Conservation (phyloP, 139 green algal genomes). For the Closterium sp. region DNA sequence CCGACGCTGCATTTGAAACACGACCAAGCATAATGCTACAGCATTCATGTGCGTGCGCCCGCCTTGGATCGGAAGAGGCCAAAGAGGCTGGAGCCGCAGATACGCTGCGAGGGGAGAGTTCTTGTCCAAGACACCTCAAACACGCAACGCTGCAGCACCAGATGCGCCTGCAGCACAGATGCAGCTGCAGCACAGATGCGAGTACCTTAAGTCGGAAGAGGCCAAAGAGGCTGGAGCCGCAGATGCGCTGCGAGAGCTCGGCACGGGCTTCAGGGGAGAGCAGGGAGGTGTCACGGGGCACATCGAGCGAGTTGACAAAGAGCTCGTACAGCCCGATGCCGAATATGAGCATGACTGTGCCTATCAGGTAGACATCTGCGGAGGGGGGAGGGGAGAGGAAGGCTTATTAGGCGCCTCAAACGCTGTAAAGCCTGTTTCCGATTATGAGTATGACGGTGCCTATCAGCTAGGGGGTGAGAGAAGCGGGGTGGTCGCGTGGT, state of each 20-base stretch:
- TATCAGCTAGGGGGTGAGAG: not conserved
- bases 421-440: no score
- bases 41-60: no score
- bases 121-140: not conserved
- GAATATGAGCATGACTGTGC: constrained; percentile 12
- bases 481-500: no score
- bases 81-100: constrained; percentile 15
- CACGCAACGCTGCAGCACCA: no score
- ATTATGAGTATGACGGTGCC: constrained; percentile 11
- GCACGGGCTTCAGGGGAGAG: not conserved
- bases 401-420: no score
- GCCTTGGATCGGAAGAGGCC: constrained; percentile 5
- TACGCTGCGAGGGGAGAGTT: not conserved
- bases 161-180: no score
- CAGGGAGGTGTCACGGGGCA: not conserved
- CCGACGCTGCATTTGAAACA: no score
- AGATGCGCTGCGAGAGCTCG: not conserved
- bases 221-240: constrained; percentile 16
- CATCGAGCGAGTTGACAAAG: constrained; percentile 12
- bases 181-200: no score
- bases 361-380: not conserved
- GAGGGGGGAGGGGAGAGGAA: not conserved
- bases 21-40: no score
- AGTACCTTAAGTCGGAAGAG: constrained; percentile 11
- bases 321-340: constrained; percentile 23